Evolutionary conservation across 129 eudicot species (phyloP).

Genomic region (Tanacetum coccineum): DNA sequence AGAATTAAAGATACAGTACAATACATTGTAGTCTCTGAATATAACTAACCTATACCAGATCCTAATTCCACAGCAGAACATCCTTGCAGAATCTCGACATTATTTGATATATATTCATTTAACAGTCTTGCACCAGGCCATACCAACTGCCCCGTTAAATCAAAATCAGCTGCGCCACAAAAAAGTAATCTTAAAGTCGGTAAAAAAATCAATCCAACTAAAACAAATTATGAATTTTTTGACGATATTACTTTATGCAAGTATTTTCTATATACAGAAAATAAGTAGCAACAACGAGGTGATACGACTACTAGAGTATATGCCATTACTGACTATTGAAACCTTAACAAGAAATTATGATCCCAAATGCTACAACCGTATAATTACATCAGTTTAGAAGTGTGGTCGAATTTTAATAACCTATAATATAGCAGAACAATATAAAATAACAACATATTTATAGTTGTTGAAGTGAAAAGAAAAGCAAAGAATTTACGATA

Average conservation of each 20-base stretch:
- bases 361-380: background rate
- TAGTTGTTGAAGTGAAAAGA: slow-evolving; percentile 1
- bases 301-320: too few species aligned
- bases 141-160: slow-evolving; percentile 94
- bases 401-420: background rate
- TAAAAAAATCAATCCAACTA: background rate
- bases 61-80: slow-evolving; percentile 86
- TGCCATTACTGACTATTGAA: background rate
- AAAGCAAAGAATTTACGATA: background rate
- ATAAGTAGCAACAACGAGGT: too few species aligned
- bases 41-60: slow-evolving; percentile 88
- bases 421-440: background rate
- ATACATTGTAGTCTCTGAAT: background rate
- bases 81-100: slow-evolving; percentile 68
- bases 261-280: background rate
- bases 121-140: slow-evolving; percentile 98
- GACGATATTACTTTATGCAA: background rate
- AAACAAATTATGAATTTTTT: background rate
- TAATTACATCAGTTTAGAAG: background rate
- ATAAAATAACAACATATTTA: background rate
- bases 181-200: slow-evolving; percentile 13
- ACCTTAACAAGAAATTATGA: background rate
- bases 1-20: background rate
- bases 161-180: slow-evolving; percentile 75
- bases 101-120: slow-evolving; percentile 76